Base-by-base conservation (phyloP, 108 stramenopile species). In the Fistulifera pelliculosa region DNA sequence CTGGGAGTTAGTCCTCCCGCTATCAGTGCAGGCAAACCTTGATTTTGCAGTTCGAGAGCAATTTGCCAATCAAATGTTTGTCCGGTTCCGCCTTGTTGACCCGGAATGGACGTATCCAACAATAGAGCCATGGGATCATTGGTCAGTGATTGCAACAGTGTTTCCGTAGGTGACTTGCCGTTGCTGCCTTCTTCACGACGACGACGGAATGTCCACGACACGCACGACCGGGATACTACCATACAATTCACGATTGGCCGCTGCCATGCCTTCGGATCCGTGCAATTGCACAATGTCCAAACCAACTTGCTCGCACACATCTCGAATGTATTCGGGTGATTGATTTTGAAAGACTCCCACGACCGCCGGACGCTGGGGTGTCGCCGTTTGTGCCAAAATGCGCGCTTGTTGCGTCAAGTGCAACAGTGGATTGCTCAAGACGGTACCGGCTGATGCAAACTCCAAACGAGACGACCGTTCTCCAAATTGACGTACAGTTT, bases 301-400 rank as follows among this genome's bases (percentile, higher is more conserved):
- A 4, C 96, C 96, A 50, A 85, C 85, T 4, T 64, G 63, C 6
- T 81, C 74, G 0, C 91, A 95, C 62, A 80, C 77, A 59, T 76
- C 66, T 12, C 57, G 70, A 24, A 99, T 75, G 49, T 75, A 86
- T 15, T 80, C 81, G 18, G 83, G 26, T 1, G 80, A 51, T 69
- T 96, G 95, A 74, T 97, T 94, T 60, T 95, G 95, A 71, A 98
- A 97, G 18, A 99, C 96, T 13, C 98, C 98, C 47, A 97, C 93
- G 4, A 94, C 87, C 24, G 94, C 50, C 1, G 94, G 96, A 23
- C 84, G 65, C 41, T 68, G 70, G 2, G 24, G 22, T 17, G 53
- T 28, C 6, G 80, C 64, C 0, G 74, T 63, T 25, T 68, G 59
- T 58, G 85, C 86, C 67, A 87, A 56, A 16, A 60, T 59, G 14